These are phyloP conservation scores for Neoascochyta sp. DNA, from an alignment of 2,329 filamentous ascomycete genomes.

Conservation along the genomic window DNA sequence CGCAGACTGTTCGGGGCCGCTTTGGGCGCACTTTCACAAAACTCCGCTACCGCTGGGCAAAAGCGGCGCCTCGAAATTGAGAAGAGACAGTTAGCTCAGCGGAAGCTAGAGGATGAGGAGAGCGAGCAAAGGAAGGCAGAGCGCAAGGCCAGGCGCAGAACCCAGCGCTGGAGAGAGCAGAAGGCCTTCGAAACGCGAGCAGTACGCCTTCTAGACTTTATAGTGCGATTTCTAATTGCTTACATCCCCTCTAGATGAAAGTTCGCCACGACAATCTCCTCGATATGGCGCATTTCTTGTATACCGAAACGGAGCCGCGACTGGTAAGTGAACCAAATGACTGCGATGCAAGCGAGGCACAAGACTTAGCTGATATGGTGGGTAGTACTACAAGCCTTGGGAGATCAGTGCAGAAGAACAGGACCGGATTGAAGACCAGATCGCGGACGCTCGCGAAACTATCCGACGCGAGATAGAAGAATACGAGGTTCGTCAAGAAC, in stretches of 20 bases:
- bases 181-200: conserved; percentile 70
- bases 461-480: conserved; percentile 64
- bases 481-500: conserved; percentile 50
- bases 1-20: conserved; percentile 82
- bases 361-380: conserved; percentile 17
- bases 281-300: conserved; percentile 67
- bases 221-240: too few relatives aligned
- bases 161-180: conserved; percentile 64
- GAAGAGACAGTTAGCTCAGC: conserved; percentile 72
- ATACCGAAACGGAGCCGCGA: conserved; percentile 66
- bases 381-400: conserved; percentile 83
- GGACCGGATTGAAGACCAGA: conserved; percentile 65
- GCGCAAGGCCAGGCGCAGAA: conserved; percentile 60
- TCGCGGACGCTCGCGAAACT: conserved; percentile 59
- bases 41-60: conserved; percentile 56
- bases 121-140: conserved; percentile 65
- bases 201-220: too few relatives aligned
- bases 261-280: conserved; percentile 70
- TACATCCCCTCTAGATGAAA: conserved; percentile 68
- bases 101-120: conserved; percentile 68
- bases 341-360: too few relatives aligned
- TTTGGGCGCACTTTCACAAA: conserved; percentile 73
- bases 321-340: conserved; percentile 61
- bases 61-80: conserved; percentile 76
- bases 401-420: conserved; percentile 67